These are phyloP conservation scores for Tolypocladium ovalisporum DNA, from an alignment of 2,329 filamentous ascomycete species.

Conservation along the genomic window DNA sequence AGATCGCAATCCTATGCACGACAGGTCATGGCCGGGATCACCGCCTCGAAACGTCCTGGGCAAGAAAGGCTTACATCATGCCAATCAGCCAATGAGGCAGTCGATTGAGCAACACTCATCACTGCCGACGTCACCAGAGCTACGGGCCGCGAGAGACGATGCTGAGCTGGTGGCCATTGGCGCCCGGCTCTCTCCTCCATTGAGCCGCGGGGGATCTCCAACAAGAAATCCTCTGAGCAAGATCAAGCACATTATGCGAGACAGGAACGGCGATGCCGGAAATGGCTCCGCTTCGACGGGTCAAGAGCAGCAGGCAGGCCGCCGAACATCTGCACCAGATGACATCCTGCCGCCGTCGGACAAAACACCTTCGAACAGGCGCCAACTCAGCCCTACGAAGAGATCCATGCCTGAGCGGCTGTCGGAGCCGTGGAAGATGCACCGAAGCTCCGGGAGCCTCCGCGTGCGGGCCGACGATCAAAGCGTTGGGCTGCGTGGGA, in stretches of 20 bases:
- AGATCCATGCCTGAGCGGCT: conserved; percentile 22
- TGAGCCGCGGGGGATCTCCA: conserved; percentile 54
- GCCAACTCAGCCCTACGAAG: conserved; percentile 10
- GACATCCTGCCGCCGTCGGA: conserved; percentile 12
- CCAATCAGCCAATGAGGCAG: conserved; percentile 18
- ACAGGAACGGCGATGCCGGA: conserved; percentile 37
- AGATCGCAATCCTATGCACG: conserved; percentile 19
- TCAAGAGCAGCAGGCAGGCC: conserved; percentile 21
- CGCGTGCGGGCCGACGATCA: conserved; percentile 25
- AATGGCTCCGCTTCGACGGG: conserved; percentile 17
- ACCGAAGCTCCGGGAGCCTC: conserved; percentile 38
- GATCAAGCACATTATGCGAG: conserved; percentile 44
- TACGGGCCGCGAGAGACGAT: conserved; percentile 33
- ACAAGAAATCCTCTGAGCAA: conserved; percentile 46
- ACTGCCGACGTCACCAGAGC: conserved; percentile 39
- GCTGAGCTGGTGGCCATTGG: conserved; percentile 49
- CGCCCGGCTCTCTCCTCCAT: conserved; percentile 50
- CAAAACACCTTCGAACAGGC: conserved; percentile 8
- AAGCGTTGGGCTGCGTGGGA: conserved; percentile 37
- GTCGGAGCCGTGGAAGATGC: conserved; percentile 16
- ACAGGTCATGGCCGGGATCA: conserved; percentile 10
- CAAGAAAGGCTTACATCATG: conserved; percentile 37
- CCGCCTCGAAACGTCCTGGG: conserved; percentile 16
- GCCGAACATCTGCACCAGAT: conserved; percentile 15
- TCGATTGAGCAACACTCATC: conserved; percentile 36